These are phyloP conservation scores for Aspergillus versicolor DNA, from an alignment of 2,329 filamentous ascomycete species.

Conservation along the genomic window DNA sequence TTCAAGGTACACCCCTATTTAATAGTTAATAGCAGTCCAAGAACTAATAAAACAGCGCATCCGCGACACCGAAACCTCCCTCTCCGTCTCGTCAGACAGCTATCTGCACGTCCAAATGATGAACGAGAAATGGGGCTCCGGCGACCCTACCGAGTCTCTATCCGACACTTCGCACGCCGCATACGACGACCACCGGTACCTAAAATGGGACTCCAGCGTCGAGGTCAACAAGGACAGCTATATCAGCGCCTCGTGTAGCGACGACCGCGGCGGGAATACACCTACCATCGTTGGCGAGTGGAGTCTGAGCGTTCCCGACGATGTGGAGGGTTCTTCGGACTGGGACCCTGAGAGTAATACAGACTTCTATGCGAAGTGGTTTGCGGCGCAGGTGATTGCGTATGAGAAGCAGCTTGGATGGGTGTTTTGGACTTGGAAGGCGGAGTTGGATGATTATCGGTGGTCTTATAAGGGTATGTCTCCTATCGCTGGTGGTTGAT, in stretches of 20 bases:
- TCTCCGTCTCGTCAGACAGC: constrained; percentile 44
- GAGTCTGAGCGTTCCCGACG: constrained; percentile 53
- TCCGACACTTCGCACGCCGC: constrained; percentile 42
- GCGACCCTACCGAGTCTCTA: background rate
- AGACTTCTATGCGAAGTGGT: constrained; percentile 58
- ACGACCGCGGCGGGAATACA: constrained; percentile 44
- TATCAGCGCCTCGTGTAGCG: constrained; percentile 51
- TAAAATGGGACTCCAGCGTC: constrained; percentile 52
- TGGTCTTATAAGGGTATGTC: constrained; percentile 30
- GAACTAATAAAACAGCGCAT: constrained; percentile 37
- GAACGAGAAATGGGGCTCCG: constrained; percentile 54
- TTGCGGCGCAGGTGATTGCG: constrained; percentile 55
- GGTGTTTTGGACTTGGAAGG: constrained; percentile 63
- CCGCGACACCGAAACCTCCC: constrained; percentile 47
- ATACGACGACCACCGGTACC: constrained; percentile 61
- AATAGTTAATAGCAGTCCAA: no score
- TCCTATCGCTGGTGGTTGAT: constrained; percentile 18
- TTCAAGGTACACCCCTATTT: constrained; percentile 26
- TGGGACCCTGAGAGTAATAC: constrained; percentile 46
- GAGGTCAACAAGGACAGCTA: constrained; percentile 50
- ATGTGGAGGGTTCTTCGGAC: constrained; percentile 46
- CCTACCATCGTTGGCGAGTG: constrained; percentile 61
- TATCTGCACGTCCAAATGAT: constrained; percentile 33
- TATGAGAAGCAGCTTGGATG: constrained; percentile 58
- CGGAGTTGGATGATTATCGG: constrained; percentile 39